Conservation (phyloP, 2,329 filamentous ascomycete genomes). For the Madurella fahalii region DNA sequence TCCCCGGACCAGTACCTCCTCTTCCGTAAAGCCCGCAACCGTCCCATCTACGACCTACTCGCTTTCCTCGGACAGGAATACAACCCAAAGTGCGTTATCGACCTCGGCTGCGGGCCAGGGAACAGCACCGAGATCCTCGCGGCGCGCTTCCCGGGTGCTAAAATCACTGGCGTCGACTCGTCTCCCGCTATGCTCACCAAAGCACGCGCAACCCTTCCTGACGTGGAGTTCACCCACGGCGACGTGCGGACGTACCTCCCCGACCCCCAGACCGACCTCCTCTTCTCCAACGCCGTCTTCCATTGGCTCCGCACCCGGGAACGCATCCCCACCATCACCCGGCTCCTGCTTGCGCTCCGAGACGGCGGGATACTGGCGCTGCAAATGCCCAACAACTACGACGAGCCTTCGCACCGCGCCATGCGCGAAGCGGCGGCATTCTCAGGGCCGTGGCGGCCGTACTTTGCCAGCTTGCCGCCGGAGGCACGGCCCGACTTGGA, state of each 20-base stretch:
- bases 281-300: constrained; percentile 56
- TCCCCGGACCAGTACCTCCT: constrained; percentile 19
- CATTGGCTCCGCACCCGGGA: constrained; percentile 49
- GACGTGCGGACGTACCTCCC: constrained; percentile 43
- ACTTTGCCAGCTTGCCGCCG: constrained; percentile 25
- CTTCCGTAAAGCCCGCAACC: constrained; percentile 19
- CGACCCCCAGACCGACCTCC: constrained; percentile 35
- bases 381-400: constrained; percentile 40
- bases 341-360: constrained; percentile 39
- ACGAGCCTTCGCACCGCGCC: constrained; percentile 43
- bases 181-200: constrained; percentile 52
- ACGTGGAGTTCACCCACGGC: constrained; percentile 41
- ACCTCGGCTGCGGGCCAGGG: constrained; percentile 58
- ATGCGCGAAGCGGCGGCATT: constrained; percentile 45
- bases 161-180: constrained; percentile 50
- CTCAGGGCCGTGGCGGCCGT: constrained; percentile 21
- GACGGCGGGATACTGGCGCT: constrained; percentile 33
- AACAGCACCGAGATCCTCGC: constrained; percentile 52
- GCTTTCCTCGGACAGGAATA: constrained; percentile 34
- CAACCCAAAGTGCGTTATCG: constrained; percentile 43
- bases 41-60: constrained; percentile 44
- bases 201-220: constrained; percentile 39
- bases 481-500: constrained; percentile 38
- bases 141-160: constrained; percentile 43
- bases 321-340: constrained; percentile 43